These are phyloP conservation scores for Avena sativa DNA, from an alignment of 176 grass and related monocot species.

Conservation along the genomic window DNA sequence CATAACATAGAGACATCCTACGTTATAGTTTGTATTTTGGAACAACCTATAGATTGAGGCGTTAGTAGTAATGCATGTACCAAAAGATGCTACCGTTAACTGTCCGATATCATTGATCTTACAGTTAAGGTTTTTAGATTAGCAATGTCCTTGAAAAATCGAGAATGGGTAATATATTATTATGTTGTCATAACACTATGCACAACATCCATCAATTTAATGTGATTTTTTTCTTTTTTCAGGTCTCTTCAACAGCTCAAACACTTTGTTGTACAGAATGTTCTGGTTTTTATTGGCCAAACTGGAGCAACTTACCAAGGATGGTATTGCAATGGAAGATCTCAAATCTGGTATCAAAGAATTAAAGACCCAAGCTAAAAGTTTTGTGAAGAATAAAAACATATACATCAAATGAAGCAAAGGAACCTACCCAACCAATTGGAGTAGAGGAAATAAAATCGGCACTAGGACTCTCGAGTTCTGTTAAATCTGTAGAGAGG, in stretches of 20 bases:
- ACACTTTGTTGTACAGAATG: constrained; percentile 61
- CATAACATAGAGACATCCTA: background rate
- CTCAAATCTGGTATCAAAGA: constrained; percentile 76
- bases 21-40: background rate
- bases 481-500: constrained; percentile 64
- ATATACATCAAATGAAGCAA: constrained; percentile 49
- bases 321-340: constrained; percentile 68
- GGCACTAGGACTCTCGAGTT: constrained; percentile 56
- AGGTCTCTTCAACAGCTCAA: constrained; percentile 51
- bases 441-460: constrained; percentile 39
- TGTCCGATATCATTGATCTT: background rate
- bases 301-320: constrained; percentile 56
- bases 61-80: background rate
- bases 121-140: background rate
- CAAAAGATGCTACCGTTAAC: background rate
- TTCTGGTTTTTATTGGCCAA: constrained; percentile 67
- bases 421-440: constrained; percentile 50
- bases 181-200: constrained; percentile 1
- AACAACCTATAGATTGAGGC: background rate
- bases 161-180: too few relatives aligned
- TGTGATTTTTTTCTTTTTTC: too few relatives aligned
- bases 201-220: background rate
- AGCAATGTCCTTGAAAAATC: too few relatives aligned
- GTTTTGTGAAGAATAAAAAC: constrained; percentile 77
- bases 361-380: constrained; percentile 60